Conservation (phyloP, 805 yeast species). For the Wickerhamia fluorescens region DNA sequence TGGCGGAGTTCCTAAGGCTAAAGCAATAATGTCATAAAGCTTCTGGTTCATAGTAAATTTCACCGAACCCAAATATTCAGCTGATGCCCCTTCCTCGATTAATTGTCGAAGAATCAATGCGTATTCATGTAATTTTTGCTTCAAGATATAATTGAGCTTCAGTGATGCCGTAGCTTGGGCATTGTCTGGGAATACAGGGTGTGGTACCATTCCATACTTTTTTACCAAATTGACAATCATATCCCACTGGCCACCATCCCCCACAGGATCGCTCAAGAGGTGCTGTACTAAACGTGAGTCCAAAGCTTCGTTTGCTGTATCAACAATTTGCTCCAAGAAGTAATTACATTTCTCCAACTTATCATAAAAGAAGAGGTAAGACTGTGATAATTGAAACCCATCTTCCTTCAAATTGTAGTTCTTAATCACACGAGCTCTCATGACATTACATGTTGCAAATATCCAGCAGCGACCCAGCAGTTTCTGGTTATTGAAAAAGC, state of each 20-base stretch:
- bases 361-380: constrained; percentile 77
- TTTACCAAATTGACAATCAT: constrained; percentile 72
- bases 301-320: constrained; percentile 57
- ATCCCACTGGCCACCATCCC: constrained; percentile 86
- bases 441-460: constrained; percentile 72
- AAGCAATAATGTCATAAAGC: constrained; percentile 56
- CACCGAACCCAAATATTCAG: constrained; percentile 26
- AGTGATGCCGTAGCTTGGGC: constrained; percentile 50
- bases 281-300: constrained; percentile 68
- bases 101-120: constrained; percentile 62
- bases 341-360: constrained; percentile 79
- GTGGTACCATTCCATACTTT: constrained; percentile 79
- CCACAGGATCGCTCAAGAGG: constrained; percentile 56
- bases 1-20: constrained; percentile 77
- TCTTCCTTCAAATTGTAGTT: constrained; percentile 46
- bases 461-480: constrained; percentile 84
- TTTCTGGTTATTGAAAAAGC: constrained; percentile 49
- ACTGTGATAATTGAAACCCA: constrained; percentile 68
- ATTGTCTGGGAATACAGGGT: constrained; percentile 67
- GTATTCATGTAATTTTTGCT: constrained; percentile 68
- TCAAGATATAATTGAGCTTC: constrained; percentile 53
- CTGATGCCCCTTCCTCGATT: constrained; percentile 34
- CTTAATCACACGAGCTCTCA: constrained; percentile 56
- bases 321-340: constrained; percentile 69
- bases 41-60: constrained; percentile 46